These are phyloP conservation scores for Aspergillus cejpii DNA, from an alignment of 2,329 filamentous ascomycete species.

Conservation along the genomic window DNA sequence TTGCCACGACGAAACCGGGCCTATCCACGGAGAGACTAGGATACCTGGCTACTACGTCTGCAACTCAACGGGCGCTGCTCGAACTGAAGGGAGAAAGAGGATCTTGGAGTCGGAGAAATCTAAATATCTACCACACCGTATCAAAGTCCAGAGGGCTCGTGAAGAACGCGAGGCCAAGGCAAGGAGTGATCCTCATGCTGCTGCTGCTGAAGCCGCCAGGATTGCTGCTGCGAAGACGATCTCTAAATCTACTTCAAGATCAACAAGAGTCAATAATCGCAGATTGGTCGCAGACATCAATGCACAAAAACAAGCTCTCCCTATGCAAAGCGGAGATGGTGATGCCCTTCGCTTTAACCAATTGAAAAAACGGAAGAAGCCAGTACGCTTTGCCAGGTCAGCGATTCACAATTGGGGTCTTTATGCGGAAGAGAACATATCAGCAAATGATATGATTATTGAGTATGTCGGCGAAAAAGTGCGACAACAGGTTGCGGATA, in stretches of 20 bases:
- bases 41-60: constrained; percentile 72
- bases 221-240: constrained; percentile 72
- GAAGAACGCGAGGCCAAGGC: constrained; percentile 78
- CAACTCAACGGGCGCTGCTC: constrained; percentile 75
- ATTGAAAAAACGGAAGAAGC: constrained; percentile 98
- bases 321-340: constrained; percentile 67
- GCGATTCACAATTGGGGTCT: constrained; percentile 99
- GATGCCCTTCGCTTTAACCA: constrained; percentile 97
- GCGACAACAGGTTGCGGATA: constrained; percentile 92
- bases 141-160: constrained; percentile 85
- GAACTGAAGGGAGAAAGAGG: constrained; percentile 90
- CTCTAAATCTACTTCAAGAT: constrained; percentile 82
- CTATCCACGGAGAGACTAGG: constrained; percentile 47
- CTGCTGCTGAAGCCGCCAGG: constrained; percentile 64
- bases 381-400: constrained; percentile 92
- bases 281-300: constrained; percentile 91
- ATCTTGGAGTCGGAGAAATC: constrained; percentile 97
- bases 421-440: constrained; percentile 95
- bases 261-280: constrained; percentile 91
- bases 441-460: constrained; percentile 98
- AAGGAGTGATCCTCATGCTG: constrained; percentile 56
- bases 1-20: constrained; percentile 49
- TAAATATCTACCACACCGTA: constrained; percentile 94
- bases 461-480: constrained; percentile 98
- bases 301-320: constrained; percentile 73